These are phyloP conservation scores for Lolium multiflorum DNA, from an alignment of 176 grass and related monocot species.

Conservation along the genomic window DNA sequence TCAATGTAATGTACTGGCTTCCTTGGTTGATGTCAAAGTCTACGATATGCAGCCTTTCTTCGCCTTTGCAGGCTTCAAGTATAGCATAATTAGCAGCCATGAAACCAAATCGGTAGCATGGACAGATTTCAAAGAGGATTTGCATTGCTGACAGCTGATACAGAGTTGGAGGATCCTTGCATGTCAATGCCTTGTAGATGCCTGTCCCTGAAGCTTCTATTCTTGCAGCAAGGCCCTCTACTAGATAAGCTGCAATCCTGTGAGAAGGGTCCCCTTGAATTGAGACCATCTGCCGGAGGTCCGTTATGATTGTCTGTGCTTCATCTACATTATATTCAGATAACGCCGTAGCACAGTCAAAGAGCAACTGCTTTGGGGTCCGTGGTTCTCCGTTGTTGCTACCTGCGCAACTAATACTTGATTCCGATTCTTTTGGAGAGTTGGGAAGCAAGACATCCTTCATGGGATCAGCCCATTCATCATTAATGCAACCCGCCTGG, in stretches of 20 bases:
- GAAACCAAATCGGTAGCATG: slow-evolving; percentile 92
- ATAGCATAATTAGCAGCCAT: slow-evolving; percentile 96
- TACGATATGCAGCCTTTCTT: slow-evolving; percentile 87
- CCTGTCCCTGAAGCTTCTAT: slow-evolving; percentile 85
- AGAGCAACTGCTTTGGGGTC: slow-evolving; percentile 90
- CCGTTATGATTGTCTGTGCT: slow-evolving; percentile 82
- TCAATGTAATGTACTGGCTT: slow-evolving; percentile 89
- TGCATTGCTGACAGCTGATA: slow-evolving; percentile 99
- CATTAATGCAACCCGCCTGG: slow-evolving; percentile 60
- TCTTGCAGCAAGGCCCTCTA: slow-evolving; percentile 91
- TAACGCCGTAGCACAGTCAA: slow-evolving; percentile 71
- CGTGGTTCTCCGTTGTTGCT: slow-evolving; percentile 63
- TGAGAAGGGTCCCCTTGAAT: slow-evolving; percentile 90
- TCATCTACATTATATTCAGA: slow-evolving; percentile 70
- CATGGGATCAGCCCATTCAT: slow-evolving; percentile 75
- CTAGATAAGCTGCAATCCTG: slow-evolving; percentile 88
- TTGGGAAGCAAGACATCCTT: slow-evolving; percentile 65
- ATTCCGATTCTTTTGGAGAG: slow-evolving; percentile 95
- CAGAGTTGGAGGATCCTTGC: slow-evolving; percentile 84
- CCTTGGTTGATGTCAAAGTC: slow-evolving; percentile 99
- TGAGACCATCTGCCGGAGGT: slow-evolving; percentile 87
- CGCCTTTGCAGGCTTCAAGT: slow-evolving; percentile 80
- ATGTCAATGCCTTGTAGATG: slow-evolving; percentile 93
- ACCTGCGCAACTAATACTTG: slow-evolving; percentile 71
- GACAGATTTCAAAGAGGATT: slow-evolving; percentile 95